A percentile compares a stretch with the other conserved stretches of the same genome.
phyloP scores from a whole-genome alignment of 148 eudicot genomes.

The Salicornia ramosissima region DNA sequence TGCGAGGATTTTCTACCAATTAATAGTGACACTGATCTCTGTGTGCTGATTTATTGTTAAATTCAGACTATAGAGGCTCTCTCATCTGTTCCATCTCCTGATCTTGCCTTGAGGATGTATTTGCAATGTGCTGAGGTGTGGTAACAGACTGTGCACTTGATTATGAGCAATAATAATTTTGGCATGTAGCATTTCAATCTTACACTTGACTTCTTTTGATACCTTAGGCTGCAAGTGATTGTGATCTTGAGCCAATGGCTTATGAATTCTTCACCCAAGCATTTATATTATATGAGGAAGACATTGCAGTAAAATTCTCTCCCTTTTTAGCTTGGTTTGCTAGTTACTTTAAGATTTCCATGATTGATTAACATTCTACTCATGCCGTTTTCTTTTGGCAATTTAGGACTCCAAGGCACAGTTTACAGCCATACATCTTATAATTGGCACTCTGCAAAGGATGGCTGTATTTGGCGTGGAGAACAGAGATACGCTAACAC shows the following conservation, averaged over 20 bases:
- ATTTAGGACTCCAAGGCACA: constrained; percentile 95
- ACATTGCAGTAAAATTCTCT: constrained; percentile 69
- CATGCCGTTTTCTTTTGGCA: constrained; percentile 10
- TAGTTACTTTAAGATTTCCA: not conserved
- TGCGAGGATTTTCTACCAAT: not conserved
- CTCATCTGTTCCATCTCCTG: constrained; percentile 74
- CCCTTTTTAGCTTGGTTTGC: not conserved
- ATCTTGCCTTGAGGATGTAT: constrained; percentile 84
- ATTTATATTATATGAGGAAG: constrained; percentile 92
- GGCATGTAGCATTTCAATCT: not conserved
- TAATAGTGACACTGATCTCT: not conserved
- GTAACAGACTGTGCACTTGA: not conserved
- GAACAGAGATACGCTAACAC: constrained; percentile 92
- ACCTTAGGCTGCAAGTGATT: constrained; percentile 88
- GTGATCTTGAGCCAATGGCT: constrained; percentile 92
- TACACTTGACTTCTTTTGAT: constrained; percentile 9
- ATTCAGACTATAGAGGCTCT: constrained; percentile 83
- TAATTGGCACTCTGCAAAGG: constrained; percentile 92
- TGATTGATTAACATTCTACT: not conserved
- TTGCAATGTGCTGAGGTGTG: constrained; percentile 98
- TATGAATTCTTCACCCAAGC: constrained; percentile 96
- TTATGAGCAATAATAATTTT: constrained; percentile 8
- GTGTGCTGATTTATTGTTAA: not conserved
- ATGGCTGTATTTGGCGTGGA: constrained; percentile 91
- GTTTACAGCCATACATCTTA: constrained; percentile 95